Conservation (phyloP, 2,329 filamentous ascomycete genomes). For the Alternaria rosae region DNA sequence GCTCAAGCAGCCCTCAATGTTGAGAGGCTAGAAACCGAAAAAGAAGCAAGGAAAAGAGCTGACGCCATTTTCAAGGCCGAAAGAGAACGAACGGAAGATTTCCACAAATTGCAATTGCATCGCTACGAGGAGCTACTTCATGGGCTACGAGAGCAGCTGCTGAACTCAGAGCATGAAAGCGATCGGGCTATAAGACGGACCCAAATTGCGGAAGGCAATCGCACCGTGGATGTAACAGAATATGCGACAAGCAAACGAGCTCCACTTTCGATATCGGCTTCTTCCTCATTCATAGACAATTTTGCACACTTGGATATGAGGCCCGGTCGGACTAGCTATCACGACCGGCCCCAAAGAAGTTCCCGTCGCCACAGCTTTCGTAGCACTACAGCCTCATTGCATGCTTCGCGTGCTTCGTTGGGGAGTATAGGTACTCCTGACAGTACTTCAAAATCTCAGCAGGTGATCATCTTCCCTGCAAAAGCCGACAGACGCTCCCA, state of each 20-base stretch:
- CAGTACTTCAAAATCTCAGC: neutral
- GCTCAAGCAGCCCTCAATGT: neutral
- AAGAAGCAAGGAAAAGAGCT: neutral
- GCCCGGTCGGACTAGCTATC: neutral
- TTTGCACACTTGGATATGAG: neutral
- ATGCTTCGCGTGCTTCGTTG: neutral
- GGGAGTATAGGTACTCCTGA: neutral
- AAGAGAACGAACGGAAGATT: neutral
- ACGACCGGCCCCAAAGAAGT: neutral
- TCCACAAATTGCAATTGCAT: neutral
- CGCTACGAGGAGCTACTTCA: conserved; percentile 2
- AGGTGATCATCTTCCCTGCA: neutral
- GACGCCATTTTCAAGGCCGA: neutral
- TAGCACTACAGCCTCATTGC: neutral
- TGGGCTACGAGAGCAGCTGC: neutral
- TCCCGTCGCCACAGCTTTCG: conserved; percentile 1
- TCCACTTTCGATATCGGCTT: neutral
- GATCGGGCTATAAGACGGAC: conserved; percentile 17
- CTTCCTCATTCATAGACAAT: neutral
- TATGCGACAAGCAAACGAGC: conserved; percentile 12
- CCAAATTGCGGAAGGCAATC: conserved; percentile 18
- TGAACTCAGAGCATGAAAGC: neutral
- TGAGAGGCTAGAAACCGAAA: neutral
- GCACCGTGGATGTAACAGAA: conserved; percentile 30
- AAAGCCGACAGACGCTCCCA: neutral